phyloP scores from a whole-genome alignment of 2,329 filamentous ascomycete genomes.

The Cercospora brassicicola region DNA sequence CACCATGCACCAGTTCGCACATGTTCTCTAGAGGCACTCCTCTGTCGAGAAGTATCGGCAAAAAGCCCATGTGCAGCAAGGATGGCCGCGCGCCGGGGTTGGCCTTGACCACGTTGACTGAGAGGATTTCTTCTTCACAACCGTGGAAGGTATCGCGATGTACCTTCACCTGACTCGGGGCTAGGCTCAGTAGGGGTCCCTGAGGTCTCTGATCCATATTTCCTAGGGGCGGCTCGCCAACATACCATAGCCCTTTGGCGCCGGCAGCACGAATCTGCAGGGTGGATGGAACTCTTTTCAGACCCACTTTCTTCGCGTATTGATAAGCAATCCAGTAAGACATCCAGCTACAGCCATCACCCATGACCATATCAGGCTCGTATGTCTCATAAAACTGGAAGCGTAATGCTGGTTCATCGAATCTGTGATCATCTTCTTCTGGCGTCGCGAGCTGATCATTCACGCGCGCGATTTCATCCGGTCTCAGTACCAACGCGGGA shows the following conservation, averaged over 20 bases:
- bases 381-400: conserved; percentile 13
- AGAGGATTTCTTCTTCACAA: conserved; percentile 44
- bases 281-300: conserved; percentile 59
- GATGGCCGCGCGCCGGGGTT: conserved; percentile 54
- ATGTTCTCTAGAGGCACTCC: conserved; percentile 53
- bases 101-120: conserved; percentile 61
- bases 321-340: conserved; percentile 58
- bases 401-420: conserved; percentile 37
- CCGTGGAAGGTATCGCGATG: conserved; percentile 13
- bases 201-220: conserved; percentile 6
- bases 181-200: conserved; percentile 52
- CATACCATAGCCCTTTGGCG: conserved; percentile 74
- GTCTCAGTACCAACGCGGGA: conserved; percentile 41
- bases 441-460: conserved; percentile 35
- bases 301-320: conserved; percentile 53
- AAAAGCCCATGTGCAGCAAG: conserved; percentile 66
- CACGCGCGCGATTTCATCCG: conserved; percentile 39
- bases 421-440: conserved; percentile 39
- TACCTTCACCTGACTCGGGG: conserved; percentile 66
- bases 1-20: conserved; percentile 50
- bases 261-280: conserved; percentile 71
- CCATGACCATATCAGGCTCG: conserved; percentile 42
- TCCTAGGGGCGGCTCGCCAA: conserved; percentile 34
- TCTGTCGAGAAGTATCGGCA: conserved; percentile 66
- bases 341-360: conserved; percentile 62